A percentile compares a stretch with the other conserved stretches of the same genome.
phyloP scores from a whole-genome alignment of 176 grass and related monocot species.

The Avena sativa region DNA sequence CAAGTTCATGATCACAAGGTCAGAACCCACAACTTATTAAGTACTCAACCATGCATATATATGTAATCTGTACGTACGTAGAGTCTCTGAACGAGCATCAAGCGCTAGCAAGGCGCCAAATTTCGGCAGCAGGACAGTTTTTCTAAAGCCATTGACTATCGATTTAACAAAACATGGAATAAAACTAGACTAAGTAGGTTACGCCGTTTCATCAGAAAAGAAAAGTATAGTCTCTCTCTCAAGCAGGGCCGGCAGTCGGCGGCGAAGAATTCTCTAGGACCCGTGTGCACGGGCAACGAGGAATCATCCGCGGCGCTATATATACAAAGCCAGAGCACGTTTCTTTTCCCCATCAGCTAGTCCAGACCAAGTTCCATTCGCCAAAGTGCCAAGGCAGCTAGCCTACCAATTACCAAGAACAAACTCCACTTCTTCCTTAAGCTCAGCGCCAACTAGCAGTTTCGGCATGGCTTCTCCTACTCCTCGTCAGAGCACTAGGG shows the following conservation, averaged over 20 bases:
- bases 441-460: too few relatives aligned
- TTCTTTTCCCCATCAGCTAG: slow-evolving; percentile 29
- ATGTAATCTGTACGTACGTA: neutral
- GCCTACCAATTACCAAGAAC: too few relatives aligned
- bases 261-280: neutral
- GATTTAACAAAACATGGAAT: neutral
- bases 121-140: neutral
- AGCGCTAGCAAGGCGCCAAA: neutral
- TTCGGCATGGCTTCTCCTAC: too few relatives aligned
- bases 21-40: neutral
- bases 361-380: neutral
- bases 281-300: neutral
- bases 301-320: slow-evolving; percentile 39
- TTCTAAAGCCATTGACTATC: neutral
- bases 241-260: neutral
- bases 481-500: too few relatives aligned
- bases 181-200: neutral
- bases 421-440: too few relatives aligned
- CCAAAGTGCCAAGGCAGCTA: neutral
- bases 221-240: neutral
- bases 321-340: neutral
- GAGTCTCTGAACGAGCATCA: neutral
- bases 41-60: neutral
- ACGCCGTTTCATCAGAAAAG: neutral
- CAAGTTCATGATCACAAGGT: slow-evolving; percentile 15